Conservation (phyloP, 164 flowering plant species). For the Paratinospora sagittata region DNA sequence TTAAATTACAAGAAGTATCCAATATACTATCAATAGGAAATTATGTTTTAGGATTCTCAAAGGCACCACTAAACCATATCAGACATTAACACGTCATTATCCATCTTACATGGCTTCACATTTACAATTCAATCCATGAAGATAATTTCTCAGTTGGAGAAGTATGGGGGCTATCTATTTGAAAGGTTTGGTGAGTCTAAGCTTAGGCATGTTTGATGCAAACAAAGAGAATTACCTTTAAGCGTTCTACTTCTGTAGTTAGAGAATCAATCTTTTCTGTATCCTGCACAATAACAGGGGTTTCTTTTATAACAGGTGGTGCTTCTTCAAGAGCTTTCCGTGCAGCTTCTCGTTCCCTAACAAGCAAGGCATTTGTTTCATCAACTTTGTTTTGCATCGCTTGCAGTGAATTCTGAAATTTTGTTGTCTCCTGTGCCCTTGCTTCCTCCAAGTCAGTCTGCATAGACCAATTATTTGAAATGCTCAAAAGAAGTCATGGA, state of each 20-base stretch:
- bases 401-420: slow-evolving; percentile 41
- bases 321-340: slow-evolving; percentile 48
- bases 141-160: background rate
- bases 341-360: slow-evolving; percentile 50
- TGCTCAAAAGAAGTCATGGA: background rate
- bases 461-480: slow-evolving; percentile 12
- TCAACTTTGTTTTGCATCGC: slow-evolving; percentile 41
- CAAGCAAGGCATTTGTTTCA: slow-evolving; percentile 45
- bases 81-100: too few relatives aligned
- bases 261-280: slow-evolving; percentile 47
- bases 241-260: slow-evolving; percentile 47
- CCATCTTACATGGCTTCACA: too few relatives aligned
- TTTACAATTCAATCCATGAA: too few relatives aligned
- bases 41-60: background rate
- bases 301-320: slow-evolving; percentile 42
- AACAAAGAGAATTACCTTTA: slow-evolving; percentile 52
- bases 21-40: background rate
- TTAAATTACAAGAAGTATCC: background rate
- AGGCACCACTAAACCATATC: too few relatives aligned
- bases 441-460: slow-evolving; percentile 72
- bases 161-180: background rate
- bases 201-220: background rate
- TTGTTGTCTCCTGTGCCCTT: slow-evolving; percentile 47
- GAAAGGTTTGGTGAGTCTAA: background rate
- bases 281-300: slow-evolving; percentile 44